phyloP scores from a whole-genome alignment of 2,329 filamentous ascomycete genomes.

The Massarina eburnea region DNA sequence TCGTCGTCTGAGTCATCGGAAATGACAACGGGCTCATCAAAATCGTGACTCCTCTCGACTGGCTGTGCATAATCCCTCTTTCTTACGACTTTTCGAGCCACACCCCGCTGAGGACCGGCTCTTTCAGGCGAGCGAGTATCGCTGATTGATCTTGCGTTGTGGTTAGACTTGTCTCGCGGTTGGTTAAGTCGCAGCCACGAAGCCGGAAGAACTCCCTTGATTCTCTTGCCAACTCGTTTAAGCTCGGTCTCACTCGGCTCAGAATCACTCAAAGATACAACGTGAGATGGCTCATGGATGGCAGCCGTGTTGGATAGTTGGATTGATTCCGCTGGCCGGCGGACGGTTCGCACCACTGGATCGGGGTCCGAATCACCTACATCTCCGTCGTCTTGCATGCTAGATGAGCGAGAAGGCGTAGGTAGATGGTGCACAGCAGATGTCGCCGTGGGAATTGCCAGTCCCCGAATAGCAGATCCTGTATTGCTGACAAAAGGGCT shows the following conservation, averaged over 20 bases:
- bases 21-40: slow-evolving; percentile 28
- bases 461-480: slow-evolving; percentile 6
- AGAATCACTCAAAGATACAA: slow-evolving; percentile 25
- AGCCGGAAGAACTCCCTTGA: slow-evolving; percentile 53
- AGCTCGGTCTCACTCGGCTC: slow-evolving; percentile 38
- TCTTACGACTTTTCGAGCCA: slow-evolving; percentile 33
- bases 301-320: slow-evolving; percentile 18
- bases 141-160: slow-evolving; percentile 11
- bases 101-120: slow-evolving; percentile 33
- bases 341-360: slow-evolving; percentile 16
- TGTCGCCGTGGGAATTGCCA: slow-evolving; percentile 3
- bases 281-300: slow-evolving; percentile 23
- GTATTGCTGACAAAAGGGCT: slow-evolving; percentile 22
- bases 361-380: slow-evolving; percentile 25
- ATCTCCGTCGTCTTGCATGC: slow-evolving; percentile 19
- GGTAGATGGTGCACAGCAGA: slow-evolving; percentile 23
- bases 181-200: slow-evolving; percentile 53
- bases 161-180: slow-evolving; percentile 32
- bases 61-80: slow-evolving; percentile 4
- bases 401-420: slow-evolving; percentile 37
- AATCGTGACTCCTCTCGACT: slow-evolving; percentile 1
- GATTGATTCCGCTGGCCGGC: slow-evolving; percentile 12
- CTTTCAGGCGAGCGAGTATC: slow-evolving; percentile 21
- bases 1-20: slow-evolving; percentile 41
- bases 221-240: slow-evolving; percentile 42